Evolutionary conservation across 2,329 filamentous ascomycete genomes (phyloP), one percentile per base, ranked within the genome.

Genomic region (Exophiala calicioides): DNA sequence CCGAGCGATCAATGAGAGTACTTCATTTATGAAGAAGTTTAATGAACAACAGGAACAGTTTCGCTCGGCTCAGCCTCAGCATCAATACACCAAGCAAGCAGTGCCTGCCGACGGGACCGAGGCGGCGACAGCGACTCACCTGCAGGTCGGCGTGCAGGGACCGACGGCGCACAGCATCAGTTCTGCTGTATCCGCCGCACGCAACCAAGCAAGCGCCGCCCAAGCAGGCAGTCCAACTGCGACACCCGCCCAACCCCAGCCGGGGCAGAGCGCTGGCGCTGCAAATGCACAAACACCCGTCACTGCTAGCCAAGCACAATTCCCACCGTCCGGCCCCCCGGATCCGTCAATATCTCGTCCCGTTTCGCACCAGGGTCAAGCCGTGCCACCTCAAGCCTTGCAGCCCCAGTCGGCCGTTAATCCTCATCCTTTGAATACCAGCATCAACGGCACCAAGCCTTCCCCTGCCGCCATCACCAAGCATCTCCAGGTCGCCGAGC

Each of bases 401-500:
- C 62, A 63, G 46, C 53, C 58, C n/a, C 56, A 59, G 21, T 55
- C 62, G 27, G 58, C 56, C 20, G 67, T 61, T 29, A 67, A 71
- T 50, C 61, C 64, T 15, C 68, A 73, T 45, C 70, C 71, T 12
- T 65, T 72, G 18, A 61, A 65, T 43, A 69, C 70, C 37, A 67
- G 67, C 23, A 62, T 65, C 13, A 60, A 66, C 30, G 69, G 68
- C 29, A 66, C 67, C 6, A 72, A 71, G 35, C 69, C 77, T 57
- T 71, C 76, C 34, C 90, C 89, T 64, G 86, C 93, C 73, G 84
- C 84, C 0, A 95, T 95, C 38, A 85, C 89, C 2, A 95, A 94
- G 68, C 82, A 79, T 29, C 77, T 97, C 36, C 84, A 86, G 34
- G 81, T 85, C 5, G 77, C 82, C 41, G 76, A 84, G 32, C 88